Evolutionary conservation across 2,329 filamentous ascomycete species (phyloP), one percentile per base, ranked within the genome.

Genomic region (Clonostachys sp.): DNA sequence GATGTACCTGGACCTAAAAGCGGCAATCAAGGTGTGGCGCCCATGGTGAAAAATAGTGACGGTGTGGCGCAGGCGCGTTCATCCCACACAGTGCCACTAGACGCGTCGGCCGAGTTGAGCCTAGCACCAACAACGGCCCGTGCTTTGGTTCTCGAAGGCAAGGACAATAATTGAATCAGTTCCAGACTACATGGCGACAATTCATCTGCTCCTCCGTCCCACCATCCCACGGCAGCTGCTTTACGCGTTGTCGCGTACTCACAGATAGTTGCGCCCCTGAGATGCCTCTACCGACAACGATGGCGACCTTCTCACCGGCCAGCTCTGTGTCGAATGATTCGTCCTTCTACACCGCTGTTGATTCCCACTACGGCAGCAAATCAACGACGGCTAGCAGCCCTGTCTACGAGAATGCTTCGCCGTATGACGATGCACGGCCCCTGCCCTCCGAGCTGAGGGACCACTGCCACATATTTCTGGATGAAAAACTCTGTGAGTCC

Each of bases 391-490:
- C 66, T 12, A 69, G 63, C 50, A 70, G 64, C 41, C 65, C 45
- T 6, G 42, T 64, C 5, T 49, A 54, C 6, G 60, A 62, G 30
- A 53, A 54, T 38, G 57, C 60, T 6, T 60, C 57, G 43, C 59
- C 58, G 5, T 86, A 84, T 63, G 76, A 78, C 53, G 64, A 72
- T n/a, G 73, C 76, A 7, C 74, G 69, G 51, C 64, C 68, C 40
- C 66, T 91, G 12, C 80, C 84, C 2, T 80, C 75, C 49, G 82
- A 87, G 56, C 66, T 91, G 16, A 78, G 75, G 47, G 72, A 81
- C 49, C 83, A 89, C 57, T 82, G 80, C 54, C 79, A 81, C 48
- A 86, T 89, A 41, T 87, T 86, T 60, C 71, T 92, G 0, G 88
- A 92, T 63, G 88, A 92, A 64, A 75, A 82, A 48, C 77, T 91